A percentile compares a stretch with the other conserved stretches of the same genome.
phyloP scores from a whole-genome alignment of 2,329 filamentous ascomycete genomes.

The Aspergillus piperis region DNA sequence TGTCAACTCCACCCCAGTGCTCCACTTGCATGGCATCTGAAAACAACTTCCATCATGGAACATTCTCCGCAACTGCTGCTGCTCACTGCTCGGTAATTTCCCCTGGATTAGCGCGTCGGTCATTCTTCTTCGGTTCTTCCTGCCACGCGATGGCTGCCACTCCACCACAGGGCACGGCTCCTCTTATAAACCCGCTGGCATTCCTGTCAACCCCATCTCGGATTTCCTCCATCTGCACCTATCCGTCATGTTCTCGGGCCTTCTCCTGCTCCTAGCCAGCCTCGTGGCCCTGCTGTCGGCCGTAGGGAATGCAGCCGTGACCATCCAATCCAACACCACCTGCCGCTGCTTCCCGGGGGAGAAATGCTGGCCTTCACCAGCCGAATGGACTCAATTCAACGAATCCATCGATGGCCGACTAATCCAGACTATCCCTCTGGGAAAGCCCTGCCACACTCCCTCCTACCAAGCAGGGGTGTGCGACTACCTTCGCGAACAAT shows the following conservation, averaged over 20 bases:
- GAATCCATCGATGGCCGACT: slow-evolving; percentile 53
- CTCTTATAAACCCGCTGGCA: neutral
- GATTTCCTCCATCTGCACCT: neutral
- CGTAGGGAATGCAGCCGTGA: neutral
- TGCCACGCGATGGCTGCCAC: neutral
- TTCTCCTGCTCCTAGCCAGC: neutral
- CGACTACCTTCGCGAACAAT: slow-evolving; percentile 42
- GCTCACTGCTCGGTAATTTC: neutral
- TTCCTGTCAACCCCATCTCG: neutral
- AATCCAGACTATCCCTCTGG: slow-evolving; percentile 56
- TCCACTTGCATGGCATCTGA: neutral
- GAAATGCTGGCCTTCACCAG: slow-evolving; percentile 53
- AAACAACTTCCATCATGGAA: neutral
- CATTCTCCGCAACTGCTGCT: neutral
- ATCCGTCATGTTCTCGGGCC: neutral
- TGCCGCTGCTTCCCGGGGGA: slow-evolving; percentile 58
- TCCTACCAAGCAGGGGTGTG: slow-evolving; percentile 52
- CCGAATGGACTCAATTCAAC: slow-evolving; percentile 56
- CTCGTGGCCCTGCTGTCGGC: slow-evolving; percentile 4
- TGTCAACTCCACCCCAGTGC: neutral
- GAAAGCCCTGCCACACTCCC: slow-evolving; percentile 54
- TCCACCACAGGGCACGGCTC: neutral
- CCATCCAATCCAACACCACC: neutral
- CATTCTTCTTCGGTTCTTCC: neutral
- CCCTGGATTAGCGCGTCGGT: neutral